Evolutionary conservation across 1,139 yeast genomes (phyloP), one percentile per base, ranked within the genome.

Genomic region (Zhuliangozyma blackwelliae): DNA sequence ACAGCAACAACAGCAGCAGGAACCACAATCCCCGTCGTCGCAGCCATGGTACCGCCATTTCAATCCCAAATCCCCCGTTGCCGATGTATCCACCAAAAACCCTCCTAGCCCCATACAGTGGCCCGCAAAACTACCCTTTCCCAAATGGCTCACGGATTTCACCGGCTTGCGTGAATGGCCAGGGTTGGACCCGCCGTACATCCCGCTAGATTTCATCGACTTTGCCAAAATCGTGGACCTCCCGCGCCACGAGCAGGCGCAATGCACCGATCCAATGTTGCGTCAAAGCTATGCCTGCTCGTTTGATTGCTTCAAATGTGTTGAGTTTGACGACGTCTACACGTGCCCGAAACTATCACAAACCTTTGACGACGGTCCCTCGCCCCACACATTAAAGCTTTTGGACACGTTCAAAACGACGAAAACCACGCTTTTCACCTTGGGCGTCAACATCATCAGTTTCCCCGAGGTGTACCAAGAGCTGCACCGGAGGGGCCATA

Each of bases 281-380:
- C 34, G 47, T 12, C 31, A 33, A 1, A 60, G 67, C 3, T 57
- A 75, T 35, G 68, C 74, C 22, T 89, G 97, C 54, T 83, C 96
- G 0, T 89, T 87, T 63, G 97, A 89, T 56, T 89, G 97, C 57
- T 75, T 71, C 57, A 76, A 82, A 47, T 89, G 97, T 60, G 77
- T 81, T 12, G 75, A 81, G 11, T 71, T 64, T 31, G 95, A 85
- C 57, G 97, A 89, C 52, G 77, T 85, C 6, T 75, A 68, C 50
- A 77, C 92, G 1, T 89, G 97, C 56, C 77, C 83, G 1, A 65
- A 64, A 41, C 61, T 90, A 33, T 79, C 90, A 0, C 97, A 90
- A 59, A 83, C 96, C 0, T 90, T 90, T 61, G 98, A 90, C 57
- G 97, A 92, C 57, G 97, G 98, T 0, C 98, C 98, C 1, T 76